phyloP scores from a whole-genome alignment of 1,139 yeast species.

The Spencermartinsiella ligniputridi region DNA sequence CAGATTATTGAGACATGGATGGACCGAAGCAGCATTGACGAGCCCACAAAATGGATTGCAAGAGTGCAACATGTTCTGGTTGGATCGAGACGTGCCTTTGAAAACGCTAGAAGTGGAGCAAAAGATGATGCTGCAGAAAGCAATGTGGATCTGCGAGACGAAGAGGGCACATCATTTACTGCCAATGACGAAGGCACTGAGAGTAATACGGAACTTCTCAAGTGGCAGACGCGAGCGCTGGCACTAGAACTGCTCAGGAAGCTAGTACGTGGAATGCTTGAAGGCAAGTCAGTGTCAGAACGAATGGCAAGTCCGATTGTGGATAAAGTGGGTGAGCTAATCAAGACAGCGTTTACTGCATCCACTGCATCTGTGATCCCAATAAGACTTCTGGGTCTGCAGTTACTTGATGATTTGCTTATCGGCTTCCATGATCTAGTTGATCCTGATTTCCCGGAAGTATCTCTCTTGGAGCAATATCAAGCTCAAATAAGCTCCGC shows the following conservation, averaged over 20 bases:
- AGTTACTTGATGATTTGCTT: slow-evolving; percentile 58
- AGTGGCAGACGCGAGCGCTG: slow-evolving; percentile 64
- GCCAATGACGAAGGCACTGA: slow-evolving; percentile 25
- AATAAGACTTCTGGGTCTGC: slow-evolving; percentile 63
- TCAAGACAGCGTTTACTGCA: slow-evolving; percentile 79
- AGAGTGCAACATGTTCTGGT: slow-evolving; percentile 34
- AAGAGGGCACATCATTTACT: slow-evolving; percentile 43
- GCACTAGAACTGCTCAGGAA: slow-evolving; percentile 57
- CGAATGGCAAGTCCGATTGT: slow-evolving; percentile 36
- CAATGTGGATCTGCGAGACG: slow-evolving; percentile 35
- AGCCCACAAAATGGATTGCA: slow-evolving; percentile 35
- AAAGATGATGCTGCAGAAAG: slow-evolving; percentile 13
- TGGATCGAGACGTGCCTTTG: slow-evolving; percentile 27
- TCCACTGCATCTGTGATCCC: slow-evolving; percentile 66
- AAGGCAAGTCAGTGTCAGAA: slow-evolving; percentile 38
- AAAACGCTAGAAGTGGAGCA: slow-evolving; percentile 10
- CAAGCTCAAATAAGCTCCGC: slow-evolving; percentile 95
- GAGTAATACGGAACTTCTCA: slow-evolving; percentile 49
- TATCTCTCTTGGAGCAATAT: slow-evolving; percentile 78
- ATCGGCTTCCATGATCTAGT: slow-evolving; percentile 45
- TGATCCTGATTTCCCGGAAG: slow-evolving; percentile 72
- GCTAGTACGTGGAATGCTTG: slow-evolving; percentile 44
- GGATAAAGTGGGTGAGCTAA: slow-evolving; percentile 60
- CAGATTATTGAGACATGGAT: slow-evolving; percentile 35
- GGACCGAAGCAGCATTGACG: slow-evolving; percentile 30